These are phyloP conservation scores for Erodium moschatum DNA, from an alignment of 441 rosid genomes.

Conservation along the genomic window DNA sequence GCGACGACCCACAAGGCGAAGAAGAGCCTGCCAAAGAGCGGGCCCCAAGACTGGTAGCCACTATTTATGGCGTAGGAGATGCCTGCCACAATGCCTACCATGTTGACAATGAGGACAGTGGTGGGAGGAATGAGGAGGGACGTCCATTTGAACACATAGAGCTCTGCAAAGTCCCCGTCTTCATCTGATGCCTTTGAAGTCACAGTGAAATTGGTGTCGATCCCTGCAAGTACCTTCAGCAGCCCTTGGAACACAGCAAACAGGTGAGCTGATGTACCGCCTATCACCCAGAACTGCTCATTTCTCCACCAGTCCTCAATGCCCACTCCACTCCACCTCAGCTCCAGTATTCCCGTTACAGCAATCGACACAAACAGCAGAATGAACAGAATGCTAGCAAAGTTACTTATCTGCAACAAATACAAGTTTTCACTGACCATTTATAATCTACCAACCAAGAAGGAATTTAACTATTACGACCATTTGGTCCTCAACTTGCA, in stretches of 20 bases:
- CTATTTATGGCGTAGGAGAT: conserved; percentile 85
- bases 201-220: conserved; percentile 92
- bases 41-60: conserved; percentile 95
- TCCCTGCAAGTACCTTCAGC: conserved; percentile 89
- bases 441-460: too few species aligned
- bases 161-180: conserved; percentile 83
- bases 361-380: conserved; percentile 94
- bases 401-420: conserved; percentile 76
- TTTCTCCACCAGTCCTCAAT: conserved; percentile 99
- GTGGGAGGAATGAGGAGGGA: conserved; percentile 95
- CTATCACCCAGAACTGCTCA: conserved; percentile 97
- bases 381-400: conserved; percentile 93
- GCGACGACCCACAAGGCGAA: conserved; percentile 95
- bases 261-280: conserved; percentile 89
- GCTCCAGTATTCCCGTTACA: conserved; percentile 91
- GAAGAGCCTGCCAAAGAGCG: conserved; percentile 84
- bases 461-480: too few species aligned
- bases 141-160: conserved; percentile 96
- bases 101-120: conserved; percentile 72
- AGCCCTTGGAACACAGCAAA: conserved; percentile 95
- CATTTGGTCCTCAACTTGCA: neutral
- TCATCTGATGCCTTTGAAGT: conserved; percentile 91
- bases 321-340: conserved; percentile 99
- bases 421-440: conserved; percentile 7
- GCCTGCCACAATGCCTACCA: conserved; percentile 98